These are phyloP conservation scores for Yarrowia sp. DNA, from an alignment of 805 yeast genomes.

Conservation along the genomic window DNA sequence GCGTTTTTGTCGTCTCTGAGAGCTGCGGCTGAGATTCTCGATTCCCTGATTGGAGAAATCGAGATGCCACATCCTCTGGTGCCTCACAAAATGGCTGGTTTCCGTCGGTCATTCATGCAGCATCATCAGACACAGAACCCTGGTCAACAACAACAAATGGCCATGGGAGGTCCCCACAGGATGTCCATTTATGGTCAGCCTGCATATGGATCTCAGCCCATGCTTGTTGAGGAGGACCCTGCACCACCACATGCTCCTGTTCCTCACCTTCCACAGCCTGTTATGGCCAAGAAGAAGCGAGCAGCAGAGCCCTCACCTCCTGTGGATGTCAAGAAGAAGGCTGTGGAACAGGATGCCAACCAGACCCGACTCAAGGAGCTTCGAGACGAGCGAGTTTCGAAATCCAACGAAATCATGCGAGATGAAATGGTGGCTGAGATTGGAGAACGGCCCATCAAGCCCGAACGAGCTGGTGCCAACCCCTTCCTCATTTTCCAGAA, in stretches of 20 bases:
- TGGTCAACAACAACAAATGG: background rate
- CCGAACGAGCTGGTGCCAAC: conserved; percentile 43
- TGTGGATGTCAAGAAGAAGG: conserved; percentile 5
- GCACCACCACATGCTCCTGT: background rate
- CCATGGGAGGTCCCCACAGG: conserved; percentile 12
- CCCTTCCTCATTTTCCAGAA: conserved; percentile 45
- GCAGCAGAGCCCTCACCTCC: conserved; percentile 19
- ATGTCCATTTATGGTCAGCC: conserved; percentile 2
- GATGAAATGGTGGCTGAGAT: conserved; percentile 40
- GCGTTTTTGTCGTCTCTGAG: conserved; percentile 46
- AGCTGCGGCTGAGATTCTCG: conserved; percentile 44
- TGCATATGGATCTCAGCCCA: conserved; percentile 3
- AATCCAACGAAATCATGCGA: conserved; percentile 39
- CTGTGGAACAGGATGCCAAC: conserved; percentile 16
- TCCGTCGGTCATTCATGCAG: conserved; percentile 12
- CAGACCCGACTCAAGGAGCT: conserved; percentile 36
- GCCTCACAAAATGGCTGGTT: conserved; percentile 29
- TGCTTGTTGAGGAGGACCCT: conserved; percentile 17
- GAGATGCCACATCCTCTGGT: conserved; percentile 42
- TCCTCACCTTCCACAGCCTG: conserved; percentile 14
- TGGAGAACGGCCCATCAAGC: conserved; percentile 43
- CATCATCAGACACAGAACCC: background rate
- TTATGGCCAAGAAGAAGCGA: conserved; percentile 6
- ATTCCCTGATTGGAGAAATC: conserved; percentile 43
- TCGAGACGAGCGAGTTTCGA: conserved; percentile 35